A percentile compares a stretch with the other conserved stretches of the same genome.
Conservation (phyloP, 2,329 filamentous ascomycete species). For the Penicillium sp. region DNA sequence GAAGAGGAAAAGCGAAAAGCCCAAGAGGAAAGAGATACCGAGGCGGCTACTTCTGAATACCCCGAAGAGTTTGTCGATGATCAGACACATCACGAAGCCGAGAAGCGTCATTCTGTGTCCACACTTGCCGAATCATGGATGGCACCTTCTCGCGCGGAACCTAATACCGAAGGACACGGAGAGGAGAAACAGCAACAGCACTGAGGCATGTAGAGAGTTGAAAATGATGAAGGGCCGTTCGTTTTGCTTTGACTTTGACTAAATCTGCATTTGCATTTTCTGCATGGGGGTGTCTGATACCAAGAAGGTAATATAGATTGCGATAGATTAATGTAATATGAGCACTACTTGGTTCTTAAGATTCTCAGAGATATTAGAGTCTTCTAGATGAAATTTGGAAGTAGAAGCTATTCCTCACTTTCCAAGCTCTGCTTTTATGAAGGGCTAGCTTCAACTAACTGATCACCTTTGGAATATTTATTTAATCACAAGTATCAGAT, state of each 20-base stretch:
- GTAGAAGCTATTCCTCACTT: not conserved
- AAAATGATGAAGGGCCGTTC: not conserved
- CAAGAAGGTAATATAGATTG: not conserved
- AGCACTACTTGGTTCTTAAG: not conserved
- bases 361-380: not conserved
- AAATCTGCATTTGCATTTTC: conserved; percentile 1
- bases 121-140: conserved; percentile 16
- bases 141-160: conserved; percentile 10
- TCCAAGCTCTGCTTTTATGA: not conserved
- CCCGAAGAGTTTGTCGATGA: conserved; percentile 1
- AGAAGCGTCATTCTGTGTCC: conserved; percentile 16
- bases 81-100: not conserved
- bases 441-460: not conserved
- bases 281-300: conserved; percentile 14
- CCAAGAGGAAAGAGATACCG: conserved; percentile 22
- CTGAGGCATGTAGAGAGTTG: not conserved
- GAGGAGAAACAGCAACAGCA: conserved; percentile 1
- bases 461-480: not conserved
- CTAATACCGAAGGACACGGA: not conserved
- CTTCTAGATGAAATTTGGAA: not conserved
- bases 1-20: conserved; percentile 30
- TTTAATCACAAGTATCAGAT: not conserved
- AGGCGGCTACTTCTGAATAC: conserved; percentile 9
- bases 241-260: not conserved
- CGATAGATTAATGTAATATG: not conserved